Percentiles rank a stretch among this genome's conserved stretches.
These are phyloP conservation scores for Beauveria medogensis DNA, from an alignment of 2,329 filamentous ascomycete genomes.

Conservation along the genomic window DNA sequence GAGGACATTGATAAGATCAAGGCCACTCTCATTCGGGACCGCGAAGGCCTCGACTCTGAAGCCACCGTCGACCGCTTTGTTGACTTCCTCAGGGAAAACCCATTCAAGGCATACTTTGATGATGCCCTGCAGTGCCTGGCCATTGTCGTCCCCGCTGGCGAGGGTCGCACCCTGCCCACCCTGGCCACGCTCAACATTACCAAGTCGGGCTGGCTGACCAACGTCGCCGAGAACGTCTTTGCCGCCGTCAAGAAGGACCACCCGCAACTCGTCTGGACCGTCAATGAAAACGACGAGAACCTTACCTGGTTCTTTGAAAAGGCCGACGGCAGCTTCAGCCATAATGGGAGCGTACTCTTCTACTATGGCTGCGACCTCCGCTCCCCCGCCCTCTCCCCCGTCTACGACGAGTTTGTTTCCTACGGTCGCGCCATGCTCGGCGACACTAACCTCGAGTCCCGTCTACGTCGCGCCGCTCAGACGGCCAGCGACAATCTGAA, in stretches of 20 bases:
- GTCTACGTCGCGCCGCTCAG: constrained; percentile 69
- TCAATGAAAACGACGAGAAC: constrained; percentile 92
- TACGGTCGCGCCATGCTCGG: constrained; percentile 82
- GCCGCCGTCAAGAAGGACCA: constrained; percentile 89
- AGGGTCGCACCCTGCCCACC: constrained; percentile 64
- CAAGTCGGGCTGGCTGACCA: constrained; percentile 88
- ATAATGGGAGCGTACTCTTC: constrained; percentile 84
- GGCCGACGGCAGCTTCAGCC: constrained; percentile 82
- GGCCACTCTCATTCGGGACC: constrained; percentile 71
- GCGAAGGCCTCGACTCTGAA: constrained; percentile 71
- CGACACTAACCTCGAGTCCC: constrained; percentile 80
- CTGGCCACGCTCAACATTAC: constrained; percentile 88
- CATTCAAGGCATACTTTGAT: constrained; percentile 92
- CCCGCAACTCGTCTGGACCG: constrained; percentile 89
- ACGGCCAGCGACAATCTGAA: constrained; percentile 50
- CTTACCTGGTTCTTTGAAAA: constrained; percentile 98
- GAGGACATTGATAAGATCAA: constrained; percentile 70
- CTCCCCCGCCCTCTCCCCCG: constrained; percentile 64
- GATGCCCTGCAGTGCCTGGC: constrained; percentile 89
- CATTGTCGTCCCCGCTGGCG: constrained; percentile 69
- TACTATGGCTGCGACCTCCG: constrained; percentile 86
- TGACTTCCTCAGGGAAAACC: constrained; percentile 63
- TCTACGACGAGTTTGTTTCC: constrained; percentile 78
- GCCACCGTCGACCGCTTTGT: constrained; percentile 83
- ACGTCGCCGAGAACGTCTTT: constrained; percentile 93